Base-by-base conservation (phyloP, 2,329 filamentous ascomycete species). In the Colletotrichum zoysiae region DNA sequence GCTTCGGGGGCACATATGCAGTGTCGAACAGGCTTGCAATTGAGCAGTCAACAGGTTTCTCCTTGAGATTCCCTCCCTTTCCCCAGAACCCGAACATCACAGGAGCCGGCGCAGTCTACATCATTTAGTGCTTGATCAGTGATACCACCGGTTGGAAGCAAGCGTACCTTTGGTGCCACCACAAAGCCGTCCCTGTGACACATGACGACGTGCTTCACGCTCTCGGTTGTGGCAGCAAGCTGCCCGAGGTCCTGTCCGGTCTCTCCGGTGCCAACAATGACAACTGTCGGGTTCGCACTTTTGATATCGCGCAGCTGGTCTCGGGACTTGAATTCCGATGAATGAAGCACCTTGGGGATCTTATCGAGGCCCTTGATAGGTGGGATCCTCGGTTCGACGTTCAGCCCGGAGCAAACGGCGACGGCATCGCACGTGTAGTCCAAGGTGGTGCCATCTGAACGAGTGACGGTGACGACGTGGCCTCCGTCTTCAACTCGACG, bases 21-120 rank as follows among this genome's bases (percentile, higher is more conserved):
- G 86, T 87, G 69, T 87, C 85, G 73, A 88, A 87, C 11, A 87
- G 75, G 64, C 84, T 86, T 5, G 84, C 85, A 2, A 83, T 79
- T 1, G 82, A 82, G 8, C 82, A 81, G 71, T 87, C 86, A 11
- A 86, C 81, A 0, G 86, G 85, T 44, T 86, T 85, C 40, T 72
- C 70, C 16, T 60, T 72, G 26, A 59, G 46, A 6, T 58, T 40
- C 11, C 26, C 11, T 4, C 56, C 60, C 14, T 30, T 70, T 12
- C 66, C 66, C 70, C 70, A 72, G 20, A 72, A 64, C 3, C 65
- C 70, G n/a, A 72, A 72, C 70, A 72, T 72, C 16, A 50, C 35
- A 7, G 65, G 65, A 6, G 70, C 55, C 23, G 70, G 70, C 7
- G 55, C 70, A 30, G 70, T 72, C 70, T 72, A 23, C 11, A 6